phyloP scores from a whole-genome alignment of 2,329 filamentous ascomycete species.

The Purpureocillium takamizusanense region DNA sequence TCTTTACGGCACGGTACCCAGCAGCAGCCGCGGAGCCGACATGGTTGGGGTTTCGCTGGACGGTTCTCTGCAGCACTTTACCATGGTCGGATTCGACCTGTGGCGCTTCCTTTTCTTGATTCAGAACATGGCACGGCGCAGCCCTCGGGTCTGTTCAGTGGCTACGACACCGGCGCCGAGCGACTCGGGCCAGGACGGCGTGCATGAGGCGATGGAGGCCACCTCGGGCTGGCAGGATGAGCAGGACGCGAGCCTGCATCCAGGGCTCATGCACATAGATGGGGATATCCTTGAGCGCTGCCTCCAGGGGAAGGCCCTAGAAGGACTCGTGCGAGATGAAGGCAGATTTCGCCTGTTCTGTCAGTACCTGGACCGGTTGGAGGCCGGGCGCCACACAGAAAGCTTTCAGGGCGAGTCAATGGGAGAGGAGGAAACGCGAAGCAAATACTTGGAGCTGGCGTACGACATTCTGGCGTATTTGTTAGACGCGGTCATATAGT shows the following conservation, averaged over 20 bases:
- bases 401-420: conserved; percentile 15
- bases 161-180: neutral
- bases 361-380: conserved; percentile 39
- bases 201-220: conserved; percentile 12
- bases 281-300: conserved; percentile 55
- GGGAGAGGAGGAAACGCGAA: conserved; percentile 12
- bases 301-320: conserved; percentile 35
- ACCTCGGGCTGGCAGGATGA: conserved; percentile 7
- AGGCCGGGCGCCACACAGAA: conserved; percentile 32
- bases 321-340: conserved; percentile 27
- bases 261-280: conserved; percentile 53
- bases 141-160: conserved; percentile 34
- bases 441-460: conserved; percentile 35
- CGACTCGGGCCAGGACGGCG: conserved; percentile 4
- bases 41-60: conserved; percentile 59
- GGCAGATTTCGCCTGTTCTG: conserved; percentile 30
- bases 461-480: conserved; percentile 48
- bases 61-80: conserved; percentile 62
- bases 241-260: conserved; percentile 13
- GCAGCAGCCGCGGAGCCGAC: conserved; percentile 35
- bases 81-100: conserved; percentile 50
- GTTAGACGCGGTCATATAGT: conserved; percentile 38
- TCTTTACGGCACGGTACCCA: conserved; percentile 33
- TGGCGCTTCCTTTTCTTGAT: conserved; percentile 66
- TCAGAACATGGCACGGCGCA: conserved; percentile 54